Evolutionary conservation across 2,329 filamentous ascomycete species (phyloP), one percentile per base, ranked within the genome.

Genomic region (Massarina eburnea): DNA sequence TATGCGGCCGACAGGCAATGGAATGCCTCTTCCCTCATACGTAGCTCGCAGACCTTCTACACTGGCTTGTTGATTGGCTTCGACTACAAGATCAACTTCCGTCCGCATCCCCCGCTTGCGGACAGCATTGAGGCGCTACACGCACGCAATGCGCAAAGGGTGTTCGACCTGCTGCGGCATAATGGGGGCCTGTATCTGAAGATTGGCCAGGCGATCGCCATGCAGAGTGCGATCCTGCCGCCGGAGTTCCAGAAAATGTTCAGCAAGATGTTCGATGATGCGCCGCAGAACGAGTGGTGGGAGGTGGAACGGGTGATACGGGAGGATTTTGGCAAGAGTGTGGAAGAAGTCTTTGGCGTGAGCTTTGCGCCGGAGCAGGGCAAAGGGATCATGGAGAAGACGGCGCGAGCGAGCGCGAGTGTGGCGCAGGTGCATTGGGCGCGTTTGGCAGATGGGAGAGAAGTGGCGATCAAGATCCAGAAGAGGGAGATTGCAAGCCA

Each of bases 381-480:
- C 0, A 83, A 79, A 50, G 84, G 84, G 1, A 73, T 86, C 1
- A 86, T 88, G 82, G 84, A 88, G 68, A 84, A 76, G 74, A 89
- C 73, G 70, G 88, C 75, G 67, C 82, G 86, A 49, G 88, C 87
- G 0, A 92, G 88, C 64, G 94, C 94, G 2, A 95, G 89, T 68
- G 92, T 99, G 8, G 94, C 94, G 1, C 94, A 97, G 73, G 94
- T 99, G 2, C 94, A 97, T 68, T 96, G 92, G 91, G 94, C 94
- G 7, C 78, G 86, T 49, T 71, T 97, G 45, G 73, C 83, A 3
- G 92, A 97, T 72, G 94, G 94, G 0, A 80, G 90, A 38, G 91
- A 96, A 75, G 88, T 97, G 18, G 94, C 94, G 2, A 82, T 99
- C 66, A 99, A 99, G 76, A 85, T 99, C 4, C 94, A 99, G 76